These are phyloP conservation scores for Coffea humblotiana DNA, from an alignment of 305 asterid genomes.

Conservation along the genomic window DNA sequence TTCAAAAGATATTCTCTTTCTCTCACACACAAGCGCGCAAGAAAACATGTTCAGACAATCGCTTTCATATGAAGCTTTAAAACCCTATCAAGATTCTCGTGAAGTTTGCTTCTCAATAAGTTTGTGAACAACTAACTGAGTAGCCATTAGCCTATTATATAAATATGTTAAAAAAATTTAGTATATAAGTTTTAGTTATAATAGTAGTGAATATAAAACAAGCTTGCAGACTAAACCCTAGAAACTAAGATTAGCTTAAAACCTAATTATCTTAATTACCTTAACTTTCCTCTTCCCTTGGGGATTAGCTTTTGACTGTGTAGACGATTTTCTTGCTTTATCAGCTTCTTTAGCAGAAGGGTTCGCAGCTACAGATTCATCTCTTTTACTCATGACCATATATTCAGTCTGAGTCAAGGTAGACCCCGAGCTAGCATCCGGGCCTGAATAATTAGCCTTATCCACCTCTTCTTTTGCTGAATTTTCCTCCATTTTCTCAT, in stretches of 20 bases:
- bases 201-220: neutral
- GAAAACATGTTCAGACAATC: neutral
- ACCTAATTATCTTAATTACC: conserved; percentile 38
- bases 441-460: conserved; percentile 20
- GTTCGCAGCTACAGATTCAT: conserved; percentile 21
- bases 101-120: neutral
- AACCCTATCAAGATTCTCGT: neutral
- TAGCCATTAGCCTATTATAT: conserved; percentile 17
- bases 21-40: neutral
- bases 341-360: conserved; percentile 35
- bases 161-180: conserved; percentile 20
- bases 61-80: neutral
- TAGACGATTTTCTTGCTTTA: conserved; percentile 48
- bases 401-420: conserved; percentile 42
- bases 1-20: neutral
- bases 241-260: neutral
- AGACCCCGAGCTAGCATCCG: conserved; percentile 41
- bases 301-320: conserved; percentile 47
- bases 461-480: conserved; percentile 30
- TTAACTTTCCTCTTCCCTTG: conserved; percentile 73
- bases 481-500: conserved; percentile 30
- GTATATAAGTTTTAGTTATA: neutral
- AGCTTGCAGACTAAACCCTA: conserved; percentile 14
- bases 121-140: conserved; percentile 8
- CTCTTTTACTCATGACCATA: conserved; percentile 26